Base-by-base conservation (phyloP, 2,329 filamentous ascomycete genomes). In the Aspergillus intermedius region DNA sequence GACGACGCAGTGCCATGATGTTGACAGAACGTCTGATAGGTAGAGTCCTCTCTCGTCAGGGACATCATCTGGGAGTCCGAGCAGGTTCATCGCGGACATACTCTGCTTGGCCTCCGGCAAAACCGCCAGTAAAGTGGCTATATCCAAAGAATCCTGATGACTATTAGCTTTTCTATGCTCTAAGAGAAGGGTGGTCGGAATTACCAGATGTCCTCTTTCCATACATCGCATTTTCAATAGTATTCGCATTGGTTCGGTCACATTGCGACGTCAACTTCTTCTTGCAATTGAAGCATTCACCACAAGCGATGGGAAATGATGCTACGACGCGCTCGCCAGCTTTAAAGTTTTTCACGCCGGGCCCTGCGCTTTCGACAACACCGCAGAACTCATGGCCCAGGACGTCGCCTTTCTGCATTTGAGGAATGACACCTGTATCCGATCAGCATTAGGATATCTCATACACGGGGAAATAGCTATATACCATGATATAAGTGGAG, bases 51-150 rank as follows among this genome's bases (percentile, higher is more conserved):
- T 90, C 74, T 95, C 90, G 61, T 95, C 89, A 0, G 88, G 87
- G 0, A 95, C 84, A 56, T 79, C 78, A 47, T 87, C 83, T 1
- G 90, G 89, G 5, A 95, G 80, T 59, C 84, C 82, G 10, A 95
- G 76, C 19, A 95, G 74, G 62, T 95, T 95, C 51, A 88, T 83
- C 88, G 6, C 89, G 80, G 0, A 91, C 84, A 60, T 89, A 95
- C 70, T 95, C 90, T 3, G 88, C 86, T 68, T 95, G 90, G 0
- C 89, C 89, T 44, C 90, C 88, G 1, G 88, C 88, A 62, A 91
- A 95, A 0, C 90, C 90, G 5, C 88, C 89, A 0, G 87, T 90
- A 62, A 95, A 88, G 48, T 74, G 84, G 2, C 81, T 83, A 61
- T 87, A 87, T 1, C 84, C 84, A 59, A 87, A 86, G 54, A 87